These are phyloP conservation scores for Telfairia occidentalis DNA, from an alignment of 331 rosid species.

Conservation along the genomic window DNA sequence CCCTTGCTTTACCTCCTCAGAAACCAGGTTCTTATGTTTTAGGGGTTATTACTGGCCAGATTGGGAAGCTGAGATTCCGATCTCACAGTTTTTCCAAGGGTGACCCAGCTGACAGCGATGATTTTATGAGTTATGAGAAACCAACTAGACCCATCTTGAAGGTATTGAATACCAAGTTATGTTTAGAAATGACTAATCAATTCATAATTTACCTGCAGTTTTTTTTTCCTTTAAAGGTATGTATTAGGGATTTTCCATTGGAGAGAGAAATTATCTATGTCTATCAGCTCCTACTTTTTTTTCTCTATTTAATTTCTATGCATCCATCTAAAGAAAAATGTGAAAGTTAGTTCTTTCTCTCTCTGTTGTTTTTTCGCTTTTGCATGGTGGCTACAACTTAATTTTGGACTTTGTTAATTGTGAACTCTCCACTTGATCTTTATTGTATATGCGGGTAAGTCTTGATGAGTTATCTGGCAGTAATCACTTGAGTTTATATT, in stretches of 20 bases:
- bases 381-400: neutral
- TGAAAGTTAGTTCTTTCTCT: neutral
- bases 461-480: neutral
- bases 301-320: neutral
- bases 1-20: constrained; percentile 88
- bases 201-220: neutral
- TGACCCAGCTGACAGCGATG: constrained; percentile 86
- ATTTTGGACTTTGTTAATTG: constrained; percentile 13
- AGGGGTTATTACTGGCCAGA: constrained; percentile 93
- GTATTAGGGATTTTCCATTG: neutral
- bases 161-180: constrained; percentile 30
- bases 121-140: constrained; percentile 95
- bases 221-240: neutral
- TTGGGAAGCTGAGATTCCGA: constrained; percentile 83
- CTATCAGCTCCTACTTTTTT: neutral
- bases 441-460: neutral
- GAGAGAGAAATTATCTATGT: neutral
- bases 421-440: neutral
- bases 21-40: constrained; percentile 96
- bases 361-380: no score
- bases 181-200: constrained; percentile 15
- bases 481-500: neutral
- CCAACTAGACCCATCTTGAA: constrained; percentile 88
- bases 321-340: neutral
- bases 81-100: constrained; percentile 94